phyloP scores from a whole-genome alignment of 768 basidiomycete species.

The Mycena kentingensis region DNA sequence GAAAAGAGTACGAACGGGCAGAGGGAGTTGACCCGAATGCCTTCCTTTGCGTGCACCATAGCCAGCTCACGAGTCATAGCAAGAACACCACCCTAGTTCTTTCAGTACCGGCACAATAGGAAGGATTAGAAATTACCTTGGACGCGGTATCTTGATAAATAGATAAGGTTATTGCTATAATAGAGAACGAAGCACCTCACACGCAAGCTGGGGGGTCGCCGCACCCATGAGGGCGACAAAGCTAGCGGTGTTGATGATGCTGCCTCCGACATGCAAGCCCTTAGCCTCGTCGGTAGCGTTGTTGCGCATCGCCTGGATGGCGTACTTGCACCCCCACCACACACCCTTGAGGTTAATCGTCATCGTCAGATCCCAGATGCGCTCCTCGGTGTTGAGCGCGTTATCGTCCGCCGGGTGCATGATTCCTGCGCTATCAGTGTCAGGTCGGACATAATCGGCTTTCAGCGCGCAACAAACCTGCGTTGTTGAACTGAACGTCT shows the following conservation, averaged over 20 bases:
- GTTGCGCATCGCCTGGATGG: slow-evolving; percentile 93
- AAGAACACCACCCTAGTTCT: slow-evolving; percentile 83
- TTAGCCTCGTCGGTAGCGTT: slow-evolving; percentile 83
- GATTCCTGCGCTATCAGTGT: slow-evolving; percentile 59
- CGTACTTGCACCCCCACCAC: slow-evolving; percentile 99
- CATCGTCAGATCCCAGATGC: slow-evolving; percentile 94
- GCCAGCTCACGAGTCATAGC: slow-evolving; percentile 98
- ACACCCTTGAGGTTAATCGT: slow-evolving; percentile 97
- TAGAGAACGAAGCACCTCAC: slow-evolving; percentile 47
- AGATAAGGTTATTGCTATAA: slow-evolving; percentile 8
- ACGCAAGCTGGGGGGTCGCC: slow-evolving; percentile 97
- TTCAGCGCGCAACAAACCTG: slow-evolving; percentile 46
- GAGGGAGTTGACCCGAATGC: slow-evolving; percentile 92
- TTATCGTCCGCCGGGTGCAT: slow-evolving; percentile 97
- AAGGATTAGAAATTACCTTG: slow-evolving; percentile 53
- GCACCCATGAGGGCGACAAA: slow-evolving; percentile 96
- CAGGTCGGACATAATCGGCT: not conserved
- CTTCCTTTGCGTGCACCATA: slow-evolving; percentile 96
- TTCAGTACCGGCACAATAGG: slow-evolving; percentile 2
- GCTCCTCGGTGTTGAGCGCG: slow-evolving; percentile 94
- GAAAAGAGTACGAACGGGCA: slow-evolving; percentile 72
- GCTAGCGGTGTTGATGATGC: slow-evolving; percentile 97
- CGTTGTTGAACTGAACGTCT: slow-evolving; percentile 82
- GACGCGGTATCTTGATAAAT: slow-evolving; percentile 80
- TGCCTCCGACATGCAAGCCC: slow-evolving; percentile 79